Evolutionary conservation across 495 filamentous ascomycete species (phyloP).

Genomic region (Penicillium paradoxum): DNA sequence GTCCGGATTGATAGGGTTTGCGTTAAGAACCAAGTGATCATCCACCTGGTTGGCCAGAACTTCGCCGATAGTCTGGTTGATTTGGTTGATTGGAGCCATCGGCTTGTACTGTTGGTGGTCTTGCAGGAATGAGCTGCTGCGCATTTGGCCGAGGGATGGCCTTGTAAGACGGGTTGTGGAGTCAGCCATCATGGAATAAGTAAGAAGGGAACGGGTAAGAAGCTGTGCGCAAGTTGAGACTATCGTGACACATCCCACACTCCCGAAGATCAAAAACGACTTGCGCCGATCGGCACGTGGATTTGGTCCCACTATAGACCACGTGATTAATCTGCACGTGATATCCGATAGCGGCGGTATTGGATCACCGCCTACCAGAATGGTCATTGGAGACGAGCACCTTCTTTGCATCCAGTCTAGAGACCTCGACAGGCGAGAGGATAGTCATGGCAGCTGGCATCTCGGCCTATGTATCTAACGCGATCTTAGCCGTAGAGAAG

Average conservation of each 20-base stretch:
- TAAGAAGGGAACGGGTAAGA: not conserved
- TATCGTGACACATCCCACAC: not conserved
- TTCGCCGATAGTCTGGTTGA: slow-evolving; percentile 41
- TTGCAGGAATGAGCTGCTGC: slow-evolving; percentile 63
- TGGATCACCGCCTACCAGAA: not conserved
- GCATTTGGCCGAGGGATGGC: slow-evolving; percentile 47
- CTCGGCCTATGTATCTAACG: too few species aligned
- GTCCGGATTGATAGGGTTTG: slow-evolving; percentile 43
- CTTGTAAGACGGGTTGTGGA: slow-evolving; percentile 29
- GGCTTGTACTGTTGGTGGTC: slow-evolving; percentile 74
- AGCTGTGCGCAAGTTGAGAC: not conserved
- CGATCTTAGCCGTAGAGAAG: too few species aligned
- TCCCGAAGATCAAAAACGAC: slow-evolving; percentile 10
- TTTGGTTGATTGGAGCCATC: slow-evolving; percentile 31
- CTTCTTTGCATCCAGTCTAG: too few species aligned
- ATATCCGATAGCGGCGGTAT: too few species aligned
- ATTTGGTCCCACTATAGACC: not conserved
- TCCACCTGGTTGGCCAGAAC: slow-evolving; percentile 30
- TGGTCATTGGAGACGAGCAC: too few species aligned
- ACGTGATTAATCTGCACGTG: not conserved
- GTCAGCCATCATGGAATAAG: slow-evolving; percentile 25
- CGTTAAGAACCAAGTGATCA: slow-evolving; percentile 24
- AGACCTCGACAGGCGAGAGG: too few species aligned
- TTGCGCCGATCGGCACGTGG: slow-evolving; percentile 17
- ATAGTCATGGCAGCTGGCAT: too few species aligned